A percentile compares a stretch with the other conserved stretches of the same genome.
Evolutionary conservation across 768 basidiomycete species (phyloP).

Genomic region (Boletus bicolor): DNA sequence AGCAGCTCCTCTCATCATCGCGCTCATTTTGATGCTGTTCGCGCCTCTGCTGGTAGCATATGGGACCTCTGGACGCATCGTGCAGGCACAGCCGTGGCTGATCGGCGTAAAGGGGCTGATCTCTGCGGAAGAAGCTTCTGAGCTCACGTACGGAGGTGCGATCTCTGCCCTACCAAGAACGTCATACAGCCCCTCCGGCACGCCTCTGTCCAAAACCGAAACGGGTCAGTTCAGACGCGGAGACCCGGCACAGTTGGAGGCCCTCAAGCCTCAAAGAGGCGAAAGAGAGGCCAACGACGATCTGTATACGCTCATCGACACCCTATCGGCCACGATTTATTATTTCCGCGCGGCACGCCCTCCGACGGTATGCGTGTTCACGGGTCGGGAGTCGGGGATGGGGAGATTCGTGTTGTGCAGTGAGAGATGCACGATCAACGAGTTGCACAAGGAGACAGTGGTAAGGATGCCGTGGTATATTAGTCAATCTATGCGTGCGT

Average conservation of each 20-base stretch:
- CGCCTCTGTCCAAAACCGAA: slow-evolving; percentile 7
- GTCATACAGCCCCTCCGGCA: slow-evolving; percentile 20
- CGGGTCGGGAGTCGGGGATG: slow-evolving; percentile 19
- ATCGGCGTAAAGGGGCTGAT: slow-evolving; percentile 26
- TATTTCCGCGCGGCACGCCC: slow-evolving; percentile 22
- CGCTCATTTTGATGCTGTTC: slow-evolving; percentile 8
- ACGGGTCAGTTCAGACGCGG: slow-evolving; percentile 16
- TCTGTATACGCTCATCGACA: slow-evolving; percentile 27
- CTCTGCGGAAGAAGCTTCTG: slow-evolving; percentile 21
- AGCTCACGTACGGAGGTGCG: slow-evolving; percentile 13
- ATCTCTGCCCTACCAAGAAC: slow-evolving; percentile 6
- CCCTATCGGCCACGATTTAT: slow-evolving; percentile 19
- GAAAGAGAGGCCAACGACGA: background rate
- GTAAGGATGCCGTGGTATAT: slow-evolving; percentile 23
- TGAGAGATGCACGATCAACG: slow-evolving; percentile 18
- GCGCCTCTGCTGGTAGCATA: slow-evolving; percentile 14
- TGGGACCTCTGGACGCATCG: slow-evolving; percentile 17
- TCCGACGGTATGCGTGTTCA: slow-evolving; percentile 25
- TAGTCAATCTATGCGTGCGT: slow-evolving; percentile 16
- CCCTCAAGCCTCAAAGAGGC: background rate
- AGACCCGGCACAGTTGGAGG: slow-evolving; percentile 7
- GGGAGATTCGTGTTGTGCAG: slow-evolving; percentile 23
- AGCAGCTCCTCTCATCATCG: background rate
- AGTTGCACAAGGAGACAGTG: slow-evolving; percentile 26
- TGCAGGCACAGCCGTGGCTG: slow-evolving; percentile 20